Conservation (phyloP, 2,329 filamentous ascomycete genomes). For the Monosporascus sp. region DNA sequence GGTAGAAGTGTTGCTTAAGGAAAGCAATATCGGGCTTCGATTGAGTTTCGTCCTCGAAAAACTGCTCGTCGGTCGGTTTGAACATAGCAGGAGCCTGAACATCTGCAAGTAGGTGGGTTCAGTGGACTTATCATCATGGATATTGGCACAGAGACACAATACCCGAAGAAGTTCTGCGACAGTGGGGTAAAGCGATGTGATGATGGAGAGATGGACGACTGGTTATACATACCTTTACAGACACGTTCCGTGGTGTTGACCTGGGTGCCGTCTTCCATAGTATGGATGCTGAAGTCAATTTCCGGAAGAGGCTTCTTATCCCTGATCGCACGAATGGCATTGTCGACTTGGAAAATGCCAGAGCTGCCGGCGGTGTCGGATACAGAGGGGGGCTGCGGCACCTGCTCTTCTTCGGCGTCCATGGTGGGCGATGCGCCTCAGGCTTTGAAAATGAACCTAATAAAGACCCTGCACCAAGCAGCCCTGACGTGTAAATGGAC, state of each 20-base stretch:
- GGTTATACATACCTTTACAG: conserved; percentile 75
- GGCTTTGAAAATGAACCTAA: conserved; percentile 1
- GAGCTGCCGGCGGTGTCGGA: conserved; percentile 34
- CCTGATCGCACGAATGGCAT: conserved; percentile 84
- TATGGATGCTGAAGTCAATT: conserved; percentile 97
- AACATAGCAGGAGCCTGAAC: conserved; percentile 95
- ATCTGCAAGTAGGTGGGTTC: conserved; percentile 51
- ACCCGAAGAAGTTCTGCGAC: not conserved
- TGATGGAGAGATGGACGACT: too few relatives aligned
- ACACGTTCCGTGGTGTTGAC: conserved; percentile 95
- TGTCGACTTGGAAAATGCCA: conserved; percentile 67
- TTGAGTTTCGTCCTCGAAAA: conserved; percentile 81
- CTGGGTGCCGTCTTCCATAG: conserved; percentile 94
- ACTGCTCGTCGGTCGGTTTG: conserved; percentile 88
- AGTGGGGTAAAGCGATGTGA: conserved; percentile 16
- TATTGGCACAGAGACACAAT: conserved; percentile 1
- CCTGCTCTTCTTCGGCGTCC: conserved; percentile 41
- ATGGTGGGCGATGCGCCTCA: conserved; percentile 33
- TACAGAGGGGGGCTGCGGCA: conserved; percentile 24
- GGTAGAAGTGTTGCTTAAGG: conserved; percentile 96
- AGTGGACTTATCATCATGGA: conserved; percentile 9
- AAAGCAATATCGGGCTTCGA: conserved; percentile 89
- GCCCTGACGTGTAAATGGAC: too few relatives aligned
- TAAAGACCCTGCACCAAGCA: too few relatives aligned
- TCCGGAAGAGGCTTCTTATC: conserved; percentile 94